A percentile compares a stretch with the other conserved stretches of the same genome.
Evolutionary conservation across 768 basidiomycete genomes (phyloP).

Genomic region (Russula lepida): DNA sequence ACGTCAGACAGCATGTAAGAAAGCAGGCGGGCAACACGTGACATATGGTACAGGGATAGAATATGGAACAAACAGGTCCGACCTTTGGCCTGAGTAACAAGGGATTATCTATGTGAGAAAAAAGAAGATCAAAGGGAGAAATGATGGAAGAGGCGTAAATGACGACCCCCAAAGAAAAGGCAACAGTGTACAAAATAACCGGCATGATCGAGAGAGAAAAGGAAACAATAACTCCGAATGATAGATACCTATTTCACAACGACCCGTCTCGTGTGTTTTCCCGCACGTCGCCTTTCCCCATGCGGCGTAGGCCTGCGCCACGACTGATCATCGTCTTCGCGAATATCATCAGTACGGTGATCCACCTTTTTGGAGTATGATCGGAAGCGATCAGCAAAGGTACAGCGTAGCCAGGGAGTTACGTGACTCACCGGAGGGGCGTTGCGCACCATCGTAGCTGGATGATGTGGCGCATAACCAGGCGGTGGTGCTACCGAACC

Average conservation of each 20-base stretch:
- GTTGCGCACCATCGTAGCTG: slow-evolving; percentile 11
- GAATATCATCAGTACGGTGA: slow-evolving; percentile 37
- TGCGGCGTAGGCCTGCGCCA: slow-evolving; percentile 70
- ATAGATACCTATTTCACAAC: slow-evolving; percentile 30
- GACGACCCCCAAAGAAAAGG: not conserved
- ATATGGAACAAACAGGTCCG: not conserved
- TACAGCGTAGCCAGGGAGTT: slow-evolving; percentile 4
- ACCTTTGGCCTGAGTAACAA: not conserved
- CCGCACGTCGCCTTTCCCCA: slow-evolving; percentile 65
- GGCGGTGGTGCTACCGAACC: slow-evolving; percentile 26
- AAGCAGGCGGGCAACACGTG: slow-evolving; percentile 7
- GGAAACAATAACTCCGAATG: slow-evolving; percentile 4
- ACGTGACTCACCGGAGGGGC: slow-evolving; percentile 18
- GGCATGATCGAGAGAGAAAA: slow-evolving; percentile 7
- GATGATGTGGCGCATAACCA: slow-evolving; percentile 22
- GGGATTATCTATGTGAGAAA: slow-evolving; percentile 2
- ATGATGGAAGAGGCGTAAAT: slow-evolving; percentile 1
- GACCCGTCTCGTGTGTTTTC: slow-evolving; percentile 71
- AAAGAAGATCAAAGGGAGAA: not conserved
- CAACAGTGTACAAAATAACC: slow-evolving; percentile 1
- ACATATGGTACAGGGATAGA: slow-evolving; percentile 9
- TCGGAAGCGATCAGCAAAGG: slow-evolving; percentile 16
- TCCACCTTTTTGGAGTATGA: slow-evolving; percentile 16
- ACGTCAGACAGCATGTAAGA: slow-evolving; percentile 1
- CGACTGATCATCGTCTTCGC: slow-evolving; percentile 53